phyloP scores from a whole-genome alignment of 495 filamentous ascomycete genomes.

The Bacidia gigantensis region DNA sequence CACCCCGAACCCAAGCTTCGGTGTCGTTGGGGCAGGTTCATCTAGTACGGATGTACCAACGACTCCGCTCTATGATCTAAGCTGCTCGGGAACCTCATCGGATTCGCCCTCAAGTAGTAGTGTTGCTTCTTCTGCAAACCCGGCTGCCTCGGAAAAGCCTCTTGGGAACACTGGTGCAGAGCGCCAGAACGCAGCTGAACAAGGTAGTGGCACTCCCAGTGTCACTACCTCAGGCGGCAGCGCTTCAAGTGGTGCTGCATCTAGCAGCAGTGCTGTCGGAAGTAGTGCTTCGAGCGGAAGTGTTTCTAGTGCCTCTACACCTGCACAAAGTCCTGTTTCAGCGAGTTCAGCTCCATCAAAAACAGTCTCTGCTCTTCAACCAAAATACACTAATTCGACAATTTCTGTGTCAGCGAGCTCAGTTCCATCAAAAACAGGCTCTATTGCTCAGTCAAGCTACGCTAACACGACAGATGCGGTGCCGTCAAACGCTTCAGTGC shows the following conservation, averaged over 20 bases:
- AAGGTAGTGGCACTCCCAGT: neutral
- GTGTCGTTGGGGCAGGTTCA: slow-evolving; percentile 31
- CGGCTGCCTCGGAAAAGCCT: slow-evolving; percentile 18
- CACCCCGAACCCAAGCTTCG: slow-evolving; percentile 56
- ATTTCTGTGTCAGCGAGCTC: neutral
- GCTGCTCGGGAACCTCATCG: slow-evolving; percentile 31
- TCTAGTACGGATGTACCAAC: slow-evolving; percentile 32
- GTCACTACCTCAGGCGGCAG: neutral
- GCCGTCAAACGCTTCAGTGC: neutral
- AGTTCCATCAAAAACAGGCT: neutral
- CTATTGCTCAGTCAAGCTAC: neutral
- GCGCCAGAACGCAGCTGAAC: slow-evolving; percentile 2
- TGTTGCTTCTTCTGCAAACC: slow-evolving; percentile 8
- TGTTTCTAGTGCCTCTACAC: neutral
- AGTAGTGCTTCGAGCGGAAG: neutral
- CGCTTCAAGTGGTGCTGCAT: neutral
- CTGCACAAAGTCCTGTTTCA: neutral
- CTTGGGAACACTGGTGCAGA: slow-evolving; percentile 6
- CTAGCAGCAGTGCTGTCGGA: neutral
- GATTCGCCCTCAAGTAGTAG: slow-evolving; percentile 10
- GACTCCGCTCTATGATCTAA: slow-evolving; percentile 50
- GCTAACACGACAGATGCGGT: neutral
- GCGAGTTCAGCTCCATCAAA: neutral
- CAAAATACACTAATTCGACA: neutral
- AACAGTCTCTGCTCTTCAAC: neutral